phyloP scores from a whole-genome alignment of 2,329 filamentous ascomycete genomes.

The Bisporella sp. region DNA sequence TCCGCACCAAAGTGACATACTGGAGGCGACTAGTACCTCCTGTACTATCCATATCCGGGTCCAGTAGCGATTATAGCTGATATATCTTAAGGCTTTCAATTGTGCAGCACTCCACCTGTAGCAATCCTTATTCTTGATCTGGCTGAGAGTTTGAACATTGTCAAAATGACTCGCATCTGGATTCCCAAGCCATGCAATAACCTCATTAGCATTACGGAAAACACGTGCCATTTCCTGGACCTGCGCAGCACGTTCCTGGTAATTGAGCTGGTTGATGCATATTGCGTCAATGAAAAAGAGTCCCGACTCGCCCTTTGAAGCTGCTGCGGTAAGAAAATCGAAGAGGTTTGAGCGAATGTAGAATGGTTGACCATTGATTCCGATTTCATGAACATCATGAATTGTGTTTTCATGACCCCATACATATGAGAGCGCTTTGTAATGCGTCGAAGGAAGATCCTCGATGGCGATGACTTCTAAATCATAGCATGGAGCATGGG shows the following conservation, averaged over 20 bases:
- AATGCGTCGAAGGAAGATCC: no score
- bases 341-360: conserved; percentile 2
- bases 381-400: neutral
- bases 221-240: conserved; percentile 20
- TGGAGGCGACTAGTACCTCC: no score
- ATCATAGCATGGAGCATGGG: no score
- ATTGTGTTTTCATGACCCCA: no score
- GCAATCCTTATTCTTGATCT: neutral
- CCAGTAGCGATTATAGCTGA: no score
- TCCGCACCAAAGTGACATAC: no score
- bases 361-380: neutral
- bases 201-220: conserved; percentile 14
- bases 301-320: neutral
- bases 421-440: no score
- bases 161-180: neutral
- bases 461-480: no score
- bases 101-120: neutral
- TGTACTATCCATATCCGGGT: no score
- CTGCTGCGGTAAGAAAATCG: neutral
- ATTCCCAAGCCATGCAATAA: conserved; percentile 9
- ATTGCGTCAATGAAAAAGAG: conserved; percentile 16
- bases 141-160: neutral
- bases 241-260: conserved; percentile 14
- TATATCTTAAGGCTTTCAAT: neutral
- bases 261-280: conserved; percentile 21